Evolutionary conservation across 1,284 basidiomycete genomes (phyloP).

Genomic region (Ustilago vetiveriae): DNA sequence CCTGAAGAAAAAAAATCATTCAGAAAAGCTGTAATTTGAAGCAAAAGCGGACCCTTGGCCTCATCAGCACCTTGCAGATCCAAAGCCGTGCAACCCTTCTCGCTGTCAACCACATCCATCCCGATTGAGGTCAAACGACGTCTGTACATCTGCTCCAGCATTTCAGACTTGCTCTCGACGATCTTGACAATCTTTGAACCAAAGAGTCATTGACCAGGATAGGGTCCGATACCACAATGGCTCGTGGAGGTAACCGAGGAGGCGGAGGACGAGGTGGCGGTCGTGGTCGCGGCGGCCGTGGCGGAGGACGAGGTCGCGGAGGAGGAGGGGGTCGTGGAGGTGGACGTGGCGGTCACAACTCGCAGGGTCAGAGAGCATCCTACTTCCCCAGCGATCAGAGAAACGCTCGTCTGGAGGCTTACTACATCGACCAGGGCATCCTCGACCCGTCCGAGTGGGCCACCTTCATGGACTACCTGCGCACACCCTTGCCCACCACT

Average conservation of each 20-base stretch:
- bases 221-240: constrained; percentile 24
- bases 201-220: background rate
- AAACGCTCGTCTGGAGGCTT: constrained; percentile 57
- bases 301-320: constrained; percentile 29
- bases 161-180: background rate
- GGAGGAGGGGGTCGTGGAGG: constrained; percentile 39
- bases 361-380: constrained; percentile 10
- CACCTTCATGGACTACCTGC: constrained; percentile 76
- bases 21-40: background rate
- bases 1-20: background rate
- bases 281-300: constrained; percentile 39
- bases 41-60: background rate
- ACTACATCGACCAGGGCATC: constrained; percentile 64
- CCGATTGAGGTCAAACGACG: constrained; percentile 16
- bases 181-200: background rate
- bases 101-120: constrained; percentile 21
- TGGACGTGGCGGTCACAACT: constrained; percentile 25
- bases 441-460: constrained; percentile 76
- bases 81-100: background rate
- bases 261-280: constrained; percentile 33
- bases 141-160: background rate
- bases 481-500: constrained; percentile 85
- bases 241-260: constrained; percentile 40
- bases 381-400: constrained; percentile 38
- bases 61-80: background rate